Evolutionary conservation across 805 yeast species (phyloP).

Genomic region (Candida xiaguanensis): DNA sequence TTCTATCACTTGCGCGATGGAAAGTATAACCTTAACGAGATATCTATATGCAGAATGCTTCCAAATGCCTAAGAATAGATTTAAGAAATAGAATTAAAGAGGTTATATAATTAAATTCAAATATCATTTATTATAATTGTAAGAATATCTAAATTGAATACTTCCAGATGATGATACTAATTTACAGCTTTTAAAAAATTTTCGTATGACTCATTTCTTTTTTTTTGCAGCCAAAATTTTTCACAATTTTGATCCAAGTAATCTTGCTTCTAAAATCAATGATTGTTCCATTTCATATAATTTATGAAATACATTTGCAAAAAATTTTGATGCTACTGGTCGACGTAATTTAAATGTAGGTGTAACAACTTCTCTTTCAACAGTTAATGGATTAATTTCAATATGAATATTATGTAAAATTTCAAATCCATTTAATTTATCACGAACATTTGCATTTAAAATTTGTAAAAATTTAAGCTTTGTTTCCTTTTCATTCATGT

Average conservation of each 20-base stretch:
- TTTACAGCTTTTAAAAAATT: no score
- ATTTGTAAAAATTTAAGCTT: conserved; percentile 18
- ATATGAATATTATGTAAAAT: conserved; percentile 26
- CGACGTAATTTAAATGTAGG: conserved; percentile 55
- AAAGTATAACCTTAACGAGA: no score
- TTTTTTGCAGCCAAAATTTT: conserved; percentile 2
- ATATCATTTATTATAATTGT: no score
- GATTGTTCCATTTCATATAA: conserved; percentile 27
- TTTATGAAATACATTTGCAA: conserved; percentile 10
- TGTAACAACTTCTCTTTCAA: conserved; percentile 58
- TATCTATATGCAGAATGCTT: conserved; percentile 1
- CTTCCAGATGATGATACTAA: no score
- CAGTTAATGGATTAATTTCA: conserved; percentile 34
- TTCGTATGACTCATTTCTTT: conserved; percentile 1
- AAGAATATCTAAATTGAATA: no score
- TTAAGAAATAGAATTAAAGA: no score
- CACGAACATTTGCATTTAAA: conserved; percentile 20
- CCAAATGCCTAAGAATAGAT: neutral
- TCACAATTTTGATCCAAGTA: neutral
- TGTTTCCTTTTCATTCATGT: conserved; percentile 15
- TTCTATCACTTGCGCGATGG: neutral
- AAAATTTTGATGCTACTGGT: conserved; percentile 21
- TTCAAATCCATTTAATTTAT: conserved; percentile 26
- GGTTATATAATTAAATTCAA: no score
- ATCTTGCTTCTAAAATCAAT: conserved; percentile 12